Conservation (phyloP, 306 rosid genomes). For the Acacia confusa region DNA sequence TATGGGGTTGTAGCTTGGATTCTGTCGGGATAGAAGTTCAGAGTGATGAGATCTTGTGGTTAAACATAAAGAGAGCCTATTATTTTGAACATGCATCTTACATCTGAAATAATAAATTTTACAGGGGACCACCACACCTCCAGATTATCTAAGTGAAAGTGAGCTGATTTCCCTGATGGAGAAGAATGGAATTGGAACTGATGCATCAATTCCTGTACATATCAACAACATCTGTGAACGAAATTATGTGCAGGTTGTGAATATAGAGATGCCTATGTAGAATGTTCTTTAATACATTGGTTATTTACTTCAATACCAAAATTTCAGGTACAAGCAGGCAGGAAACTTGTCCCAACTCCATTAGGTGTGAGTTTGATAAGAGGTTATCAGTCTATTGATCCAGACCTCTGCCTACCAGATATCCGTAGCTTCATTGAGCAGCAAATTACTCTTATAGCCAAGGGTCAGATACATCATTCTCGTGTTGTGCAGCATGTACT, state of each 20-base stretch:
- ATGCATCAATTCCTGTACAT: constrained; percentile 95
- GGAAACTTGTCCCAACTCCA: constrained; percentile 84
- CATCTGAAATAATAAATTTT: constrained; percentile 33
- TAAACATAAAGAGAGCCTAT: constrained; percentile 9
- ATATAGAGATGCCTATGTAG: constrained; percentile 20
- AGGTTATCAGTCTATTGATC: constrained; percentile 95
- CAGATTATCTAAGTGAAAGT: constrained; percentile 91
- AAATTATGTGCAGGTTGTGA: constrained; percentile 88
- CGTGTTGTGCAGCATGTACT: constrained; percentile 85
- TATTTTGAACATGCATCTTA: constrained; percentile 23
- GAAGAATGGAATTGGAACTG: constrained; percentile 95
- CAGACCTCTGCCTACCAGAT: constrained; percentile 97
- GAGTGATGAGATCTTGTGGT: constrained; percentile 17
- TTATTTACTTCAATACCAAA: constrained; percentile 32
- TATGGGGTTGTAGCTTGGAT: not conserved
- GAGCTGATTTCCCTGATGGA: constrained; percentile 97
- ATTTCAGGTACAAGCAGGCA: constrained; percentile 90
- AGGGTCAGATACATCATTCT: constrained; percentile 80
- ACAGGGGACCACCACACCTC: constrained; percentile 85
- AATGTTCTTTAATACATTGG: constrained; percentile 23
- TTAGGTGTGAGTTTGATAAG: constrained; percentile 86
- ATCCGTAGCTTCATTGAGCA: constrained; percentile 99
- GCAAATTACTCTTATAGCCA: constrained; percentile 88
- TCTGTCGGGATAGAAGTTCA: constrained; percentile 17
- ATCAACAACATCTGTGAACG: constrained; percentile 97